A percentile compares a stretch with the other conserved stretches of the same genome.
phyloP scores from a whole-genome alignment of 495 filamentous ascomycete genomes.

The Wilcoxina mikolae region DNA sequence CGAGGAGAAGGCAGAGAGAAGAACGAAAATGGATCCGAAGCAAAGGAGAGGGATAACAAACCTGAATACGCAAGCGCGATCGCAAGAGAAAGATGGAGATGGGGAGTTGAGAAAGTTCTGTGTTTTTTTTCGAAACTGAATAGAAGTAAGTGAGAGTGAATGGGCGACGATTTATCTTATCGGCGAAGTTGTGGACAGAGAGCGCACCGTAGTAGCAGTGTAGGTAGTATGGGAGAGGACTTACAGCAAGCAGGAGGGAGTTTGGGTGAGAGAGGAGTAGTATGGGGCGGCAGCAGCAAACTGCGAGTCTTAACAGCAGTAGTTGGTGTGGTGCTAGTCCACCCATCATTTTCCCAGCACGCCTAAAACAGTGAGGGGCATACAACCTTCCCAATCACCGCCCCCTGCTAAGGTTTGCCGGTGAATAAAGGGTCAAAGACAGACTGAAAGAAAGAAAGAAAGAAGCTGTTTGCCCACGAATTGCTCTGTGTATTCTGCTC shows the following conservation, averaged over 20 bases:
- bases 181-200: conserved; percentile 10
- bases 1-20: conserved; percentile 13
- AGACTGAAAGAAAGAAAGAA: background rate
- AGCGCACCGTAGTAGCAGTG: conserved; percentile 10
- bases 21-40: conserved; percentile 15
- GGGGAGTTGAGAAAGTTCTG: conserved; percentile 19
- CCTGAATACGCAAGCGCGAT: conserved; percentile 16
- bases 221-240: conserved; percentile 19
- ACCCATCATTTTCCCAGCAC: background rate
- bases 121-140: conserved; percentile 22
- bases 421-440: background rate
- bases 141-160: conserved; percentile 11
- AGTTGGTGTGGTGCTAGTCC: background rate
- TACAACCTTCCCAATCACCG: background rate
- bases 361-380: background rate
- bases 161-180: conserved; percentile 23
- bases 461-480: background rate
- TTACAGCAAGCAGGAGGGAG: conserved; percentile 19
- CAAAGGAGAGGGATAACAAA: conserved; percentile 21
- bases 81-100: conserved; percentile 10
- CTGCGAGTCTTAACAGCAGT: conserved; percentile 1
- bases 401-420: background rate
- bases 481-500: background rate
- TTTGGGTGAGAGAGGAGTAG: conserved; percentile 25
- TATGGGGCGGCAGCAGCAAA: conserved; percentile 4